Evolutionary conservation across 2,329 filamentous ascomycete genomes (phyloP), one percentile per base, ranked within the genome.

Genomic region (Fusarium sp.): DNA sequence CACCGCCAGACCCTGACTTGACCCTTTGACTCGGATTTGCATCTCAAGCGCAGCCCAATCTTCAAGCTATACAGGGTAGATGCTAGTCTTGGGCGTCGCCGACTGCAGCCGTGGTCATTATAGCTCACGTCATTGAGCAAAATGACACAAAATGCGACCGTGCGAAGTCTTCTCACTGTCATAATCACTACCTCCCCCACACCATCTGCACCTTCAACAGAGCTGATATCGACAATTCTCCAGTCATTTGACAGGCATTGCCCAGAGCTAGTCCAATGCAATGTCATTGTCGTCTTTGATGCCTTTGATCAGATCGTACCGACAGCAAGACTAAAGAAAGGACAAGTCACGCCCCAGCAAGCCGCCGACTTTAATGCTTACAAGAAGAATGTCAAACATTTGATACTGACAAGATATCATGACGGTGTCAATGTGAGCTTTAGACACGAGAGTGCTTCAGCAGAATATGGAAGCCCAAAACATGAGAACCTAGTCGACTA

Each of bases 101-200:
- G 44, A 40, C 40, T 15, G 30, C 10, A 30, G 30, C 10, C 8
- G 8, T 30, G 10, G 10, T 30, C 3, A 33, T 8, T 18, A 18
- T 6, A 8, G 10, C n/a, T 36, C 31, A 31, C 37, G 18, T 37
- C 41, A 40, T n/a, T 20, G 1, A n/a, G 3, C 30, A 40, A 34
- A 33, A 73, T 73, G 71, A 34, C 58, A 12, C 52, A 54, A 13
- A 20, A 56, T 18, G 10, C 20, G 13, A 34, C 28, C 12, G 41
- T 62, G 37, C 61, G 54, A n/a, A 54, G 41, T 13, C 26, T 61
- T 6, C 38, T 75, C 23, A 79, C 78, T 1, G 70, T 79, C 18
- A 80, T 87, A 47, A 80, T 88, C 66, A 87, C 85, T 2, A 87
- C 85, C 0, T 87, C 85, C 4, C 81, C 85, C 1, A 87, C 85